Evolutionary conservation across 306 rosid species (phyloP), one percentile per base, ranked within the genome.

Genomic region (Castanospermum australe): DNA sequence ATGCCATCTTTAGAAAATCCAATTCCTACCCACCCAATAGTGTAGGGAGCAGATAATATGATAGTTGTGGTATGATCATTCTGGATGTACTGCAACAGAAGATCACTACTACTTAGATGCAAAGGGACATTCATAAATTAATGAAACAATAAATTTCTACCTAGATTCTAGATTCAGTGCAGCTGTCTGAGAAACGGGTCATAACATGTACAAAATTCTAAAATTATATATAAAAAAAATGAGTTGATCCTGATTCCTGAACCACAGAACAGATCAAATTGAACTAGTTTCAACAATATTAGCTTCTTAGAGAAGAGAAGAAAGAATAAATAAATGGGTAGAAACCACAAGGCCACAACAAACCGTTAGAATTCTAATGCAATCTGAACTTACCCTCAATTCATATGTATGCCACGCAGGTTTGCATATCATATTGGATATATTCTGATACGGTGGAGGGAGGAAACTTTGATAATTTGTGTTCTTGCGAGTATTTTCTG

Each of bases 1-100:
- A 66, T 81, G 0, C 98, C 97, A 84, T 93, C 90, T 82, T 52
- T 90, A 0, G 99, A 96, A 80, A 93, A 96, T 71, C 96, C 99
- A 41, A 96, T 85, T 56, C 99, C 99, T 32, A 93, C 97, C 99
- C 99, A 96, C 13, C 99, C 99, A 44, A 90, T 82, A 2, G 97
- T 93, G 91, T 96, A 96, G 63, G 92, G 89, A 61, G 92, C 94
- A 56, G 98, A 96, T 81, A 96, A 36, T 81, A 96, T 82, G 33
- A 96, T 89, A 71, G 90, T 96, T 87, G 92, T 82, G 5, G 82
- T 92, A 71, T 90, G 80, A 61, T 82, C 91, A 54, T 54, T 84
- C 55, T 88, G 91, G n/a, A 90, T 85, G 70, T 96, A 89, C 99
- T 96, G 89, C 89, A 85, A 70, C 36, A 68, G 33, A 21, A 65